Base-by-base conservation (phyloP, 2,329 filamentous ascomycete genomes). In the Colletotrichum brevisporum region DNA sequence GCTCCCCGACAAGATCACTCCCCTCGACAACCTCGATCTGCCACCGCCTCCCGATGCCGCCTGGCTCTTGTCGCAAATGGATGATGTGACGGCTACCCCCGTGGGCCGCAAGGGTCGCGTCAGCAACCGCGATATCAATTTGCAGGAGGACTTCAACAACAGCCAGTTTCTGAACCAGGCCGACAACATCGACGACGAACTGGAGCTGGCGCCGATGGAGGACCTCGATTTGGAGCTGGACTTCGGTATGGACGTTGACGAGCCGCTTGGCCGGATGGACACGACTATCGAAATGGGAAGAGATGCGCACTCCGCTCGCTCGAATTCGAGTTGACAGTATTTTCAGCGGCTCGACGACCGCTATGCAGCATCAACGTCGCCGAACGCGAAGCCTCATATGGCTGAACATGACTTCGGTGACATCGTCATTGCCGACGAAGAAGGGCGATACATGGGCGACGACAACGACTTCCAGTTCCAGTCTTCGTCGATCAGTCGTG, bases 1-100 rank as follows among this genome's bases (percentile, higher is more conserved):
- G 76, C 88, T 99, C 63, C 94, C 95, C 6, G 96, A 99, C 83
- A 91, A 92, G 62, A 92, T 99, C 73, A 98, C 96, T 12, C 94
- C 97, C 71, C 93, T 96, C 70, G 96, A 99, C 78, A 91, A 91
- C 75, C 84, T 91, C 53, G 89, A 91, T 72, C 82, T 91, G 68
- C 87, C 97, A 26, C 93, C 97, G 39, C 93, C 96, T 72, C 94
- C 94, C 9, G 95, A 98, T 81, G 92, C 94, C 5, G 93, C 93
- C 43, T 91, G 97, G 79, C 88, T 98, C 9, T 83, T 98, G 62
- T 91, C 93, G 12, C 91, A 94, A 76, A 88, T 93, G 68, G 89
- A 93, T 52, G 90, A 90, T 71, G 85, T 86, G 47, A 84, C 86
- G 6, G 81, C 86, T 21, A 82, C 84, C 10, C 87, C 87, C 24